Conservation (phyloP, 805 yeast genomes). For the Sugiyamaella valdiviana region DNA sequence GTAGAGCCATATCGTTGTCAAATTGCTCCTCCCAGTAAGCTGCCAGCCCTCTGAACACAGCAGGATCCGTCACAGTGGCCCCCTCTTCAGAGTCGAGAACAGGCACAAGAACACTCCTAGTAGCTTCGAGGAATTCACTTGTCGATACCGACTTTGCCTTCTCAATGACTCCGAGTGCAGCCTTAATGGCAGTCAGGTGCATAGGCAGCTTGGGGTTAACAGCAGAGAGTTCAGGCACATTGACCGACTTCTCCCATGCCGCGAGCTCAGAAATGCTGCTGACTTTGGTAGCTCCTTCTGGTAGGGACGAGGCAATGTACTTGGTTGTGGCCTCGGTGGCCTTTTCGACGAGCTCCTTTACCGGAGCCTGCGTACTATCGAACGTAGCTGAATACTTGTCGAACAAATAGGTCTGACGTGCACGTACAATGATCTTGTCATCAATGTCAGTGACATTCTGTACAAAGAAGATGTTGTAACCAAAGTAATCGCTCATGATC, state of each 20-base stretch:
- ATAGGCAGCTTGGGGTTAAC: conserved; percentile 80
- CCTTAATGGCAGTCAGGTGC: conserved; percentile 59
- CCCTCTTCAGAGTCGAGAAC: conserved; percentile 68
- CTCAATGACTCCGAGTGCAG: conserved; percentile 43
- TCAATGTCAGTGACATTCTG: conserved; percentile 99
- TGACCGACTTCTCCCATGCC: conserved; percentile 19
- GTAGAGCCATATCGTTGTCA: conserved; percentile 75
- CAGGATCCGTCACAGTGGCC: conserved; percentile 73
- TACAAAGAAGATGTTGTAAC: conserved; percentile 78
- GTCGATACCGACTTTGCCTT: conserved; percentile 18
- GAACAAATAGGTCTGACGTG: conserved; percentile 81
- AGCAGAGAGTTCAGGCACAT: conserved; percentile 45
- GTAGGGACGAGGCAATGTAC: conserved; percentile 43
- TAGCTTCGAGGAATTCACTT: conserved; percentile 39
- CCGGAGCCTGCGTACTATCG: conserved; percentile 25
- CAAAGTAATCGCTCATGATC: conserved; percentile 82
- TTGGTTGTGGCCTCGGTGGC: conserved; percentile 40
- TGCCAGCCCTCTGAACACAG: conserved; percentile 73
- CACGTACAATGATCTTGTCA: conserved; percentile 91
- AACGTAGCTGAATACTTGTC: conserved; percentile 45
- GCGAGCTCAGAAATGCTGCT: conserved; percentile 3
- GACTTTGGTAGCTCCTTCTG: conserved; percentile 4
- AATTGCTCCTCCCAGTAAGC: conserved; percentile 84
- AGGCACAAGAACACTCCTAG: conserved; percentile 75
- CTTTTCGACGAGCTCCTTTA: conserved; percentile 35